phyloP scores from a whole-genome alignment of 148 eudicot species.

The Arbutus unedo region DNA sequence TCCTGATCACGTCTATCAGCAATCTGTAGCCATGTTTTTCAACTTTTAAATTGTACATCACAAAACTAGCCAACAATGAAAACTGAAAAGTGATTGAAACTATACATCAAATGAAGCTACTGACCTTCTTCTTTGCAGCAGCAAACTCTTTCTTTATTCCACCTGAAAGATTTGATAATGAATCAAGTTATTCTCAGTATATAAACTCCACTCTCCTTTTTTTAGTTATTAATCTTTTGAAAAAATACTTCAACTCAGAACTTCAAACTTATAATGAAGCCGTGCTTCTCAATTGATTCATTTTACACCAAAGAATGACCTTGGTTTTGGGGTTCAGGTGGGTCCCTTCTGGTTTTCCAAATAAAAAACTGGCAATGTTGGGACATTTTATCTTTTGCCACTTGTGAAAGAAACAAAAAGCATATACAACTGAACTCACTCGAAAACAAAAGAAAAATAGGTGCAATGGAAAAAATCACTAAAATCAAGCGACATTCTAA shows the following conservation, averaged over 20 bases:
- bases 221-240: background rate
- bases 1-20: slow-evolving; percentile 67
- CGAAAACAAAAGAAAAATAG: background rate
- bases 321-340: background rate
- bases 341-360: background rate
- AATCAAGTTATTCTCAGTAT: background rate
- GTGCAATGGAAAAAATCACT: background rate
- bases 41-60: background rate
- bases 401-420: background rate
- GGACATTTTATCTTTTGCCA: background rate
- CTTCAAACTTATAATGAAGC: background rate
- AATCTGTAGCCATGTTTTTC: slow-evolving; percentile 42
- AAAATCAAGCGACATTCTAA: background rate
- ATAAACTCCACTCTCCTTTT: background rate
- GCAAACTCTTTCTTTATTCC: slow-evolving; percentile 68
- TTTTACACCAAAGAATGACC: background rate
- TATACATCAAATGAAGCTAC: slow-evolving; percentile 8
- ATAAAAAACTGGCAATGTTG: background rate
- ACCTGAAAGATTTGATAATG: slow-evolving; percentile 32
- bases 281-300: background rate
- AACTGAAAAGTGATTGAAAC: background rate
- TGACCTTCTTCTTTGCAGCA: slow-evolving; percentile 66
- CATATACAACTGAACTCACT: background rate
- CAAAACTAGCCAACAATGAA: background rate
- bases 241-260: background rate